Percentiles rank a stretch among this genome's conserved stretches.
Conservation (phyloP, 805 yeast species). For the Metschnikowia lochheadii region DNA sequence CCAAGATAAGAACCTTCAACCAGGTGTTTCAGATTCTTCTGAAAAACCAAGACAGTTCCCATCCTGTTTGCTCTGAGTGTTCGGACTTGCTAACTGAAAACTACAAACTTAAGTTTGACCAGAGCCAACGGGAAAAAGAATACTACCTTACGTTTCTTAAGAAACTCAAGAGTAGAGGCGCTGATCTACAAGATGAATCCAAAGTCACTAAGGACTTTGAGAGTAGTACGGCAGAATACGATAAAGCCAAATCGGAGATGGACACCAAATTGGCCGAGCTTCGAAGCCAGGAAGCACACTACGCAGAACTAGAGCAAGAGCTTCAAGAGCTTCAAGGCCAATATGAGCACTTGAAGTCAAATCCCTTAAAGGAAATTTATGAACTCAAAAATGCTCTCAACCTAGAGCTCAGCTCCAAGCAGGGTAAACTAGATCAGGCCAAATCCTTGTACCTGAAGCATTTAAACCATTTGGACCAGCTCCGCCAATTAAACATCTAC, state of each 20-base stretch:
- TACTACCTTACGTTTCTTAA: slow-evolving; percentile 69
- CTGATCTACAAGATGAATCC: slow-evolving; percentile 20
- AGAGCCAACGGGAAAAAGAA: slow-evolving; percentile 72
- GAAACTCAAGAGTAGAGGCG: slow-evolving; percentile 47
- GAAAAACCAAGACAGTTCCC: slow-evolving; percentile 64
- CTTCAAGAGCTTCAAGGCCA: slow-evolving; percentile 43
- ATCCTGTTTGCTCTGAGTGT: slow-evolving; percentile 87
- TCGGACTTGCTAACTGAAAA: slow-evolving; percentile 61
- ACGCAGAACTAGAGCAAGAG: slow-evolving; percentile 45
- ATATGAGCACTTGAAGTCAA: slow-evolving; percentile 28
- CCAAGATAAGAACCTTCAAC: slow-evolving; percentile 48
- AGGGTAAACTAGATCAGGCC: slow-evolving; percentile 57
- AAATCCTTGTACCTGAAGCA: slow-evolving; percentile 61
- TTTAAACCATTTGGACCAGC: slow-evolving; percentile 59
- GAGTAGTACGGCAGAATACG: slow-evolving; percentile 7
- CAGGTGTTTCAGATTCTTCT: slow-evolving; percentile 71
- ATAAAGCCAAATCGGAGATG: slow-evolving; percentile 33
- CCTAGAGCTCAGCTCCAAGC: slow-evolving; percentile 46
- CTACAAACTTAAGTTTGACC: slow-evolving; percentile 66
- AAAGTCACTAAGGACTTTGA: neutral
- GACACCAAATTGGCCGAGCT: slow-evolving; percentile 29
- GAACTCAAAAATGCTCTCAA: slow-evolving; percentile 52
- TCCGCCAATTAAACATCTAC: slow-evolving; percentile 76
- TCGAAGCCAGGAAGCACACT: slow-evolving; percentile 38
- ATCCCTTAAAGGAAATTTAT: slow-evolving; percentile 46